Evolutionary conservation across 2,329 filamentous ascomycete genomes (phyloP), one percentile per base, ranked within the genome.

Genomic region (Coniochaeta ligniaria): DNA sequence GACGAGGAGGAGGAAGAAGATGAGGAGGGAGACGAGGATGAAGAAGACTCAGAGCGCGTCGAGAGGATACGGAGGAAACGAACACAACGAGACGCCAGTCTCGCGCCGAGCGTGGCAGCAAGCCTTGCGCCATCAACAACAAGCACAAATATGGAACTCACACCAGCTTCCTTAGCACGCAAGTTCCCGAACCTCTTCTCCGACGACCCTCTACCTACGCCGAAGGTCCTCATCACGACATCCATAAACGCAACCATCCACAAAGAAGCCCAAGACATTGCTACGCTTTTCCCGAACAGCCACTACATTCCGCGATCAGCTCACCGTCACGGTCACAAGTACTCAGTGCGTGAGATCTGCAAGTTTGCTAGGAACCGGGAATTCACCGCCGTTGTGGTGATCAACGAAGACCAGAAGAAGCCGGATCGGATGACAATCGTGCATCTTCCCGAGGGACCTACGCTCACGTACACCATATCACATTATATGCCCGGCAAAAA

Each of bases 201-300:
- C 62, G 83, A 86, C 57, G 73, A 81, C 66, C 84, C 80, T 36
- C 84, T 80, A 56, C 82, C 79, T 60, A 75, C 76, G 62, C 93
- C 95, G 58, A 96, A 97, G 75, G 87, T 98, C 64, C 86, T 99
- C 43, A 84, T 99, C 70, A 99, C 95, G 0, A 98, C 95, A 8
- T 90, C 87, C 14, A 81, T 97, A 69, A 93, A 96, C 77, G 92
- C 90, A 14, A 94, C 89, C 1, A 84, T 98, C 14, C 94, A 99
- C 79, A 75, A 88, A 63, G 86, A 96, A 78, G 93, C 92, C 57
- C 76, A 90, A 62, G 81, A 92, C 45, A 83, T 98, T 62, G 90
- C 88, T 63, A 83, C 84, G 11, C 78, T 98, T 62, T 96, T 98
- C 76, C 94, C 95, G 26, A 93, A 96, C 77, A 81, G 78, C 61